Percentiles rank a stretch among this genome's conserved stretches.
Evolutionary conservation across 139 green algal species (phyloP).

Genomic region (Parachlorella kessleri): DNA sequence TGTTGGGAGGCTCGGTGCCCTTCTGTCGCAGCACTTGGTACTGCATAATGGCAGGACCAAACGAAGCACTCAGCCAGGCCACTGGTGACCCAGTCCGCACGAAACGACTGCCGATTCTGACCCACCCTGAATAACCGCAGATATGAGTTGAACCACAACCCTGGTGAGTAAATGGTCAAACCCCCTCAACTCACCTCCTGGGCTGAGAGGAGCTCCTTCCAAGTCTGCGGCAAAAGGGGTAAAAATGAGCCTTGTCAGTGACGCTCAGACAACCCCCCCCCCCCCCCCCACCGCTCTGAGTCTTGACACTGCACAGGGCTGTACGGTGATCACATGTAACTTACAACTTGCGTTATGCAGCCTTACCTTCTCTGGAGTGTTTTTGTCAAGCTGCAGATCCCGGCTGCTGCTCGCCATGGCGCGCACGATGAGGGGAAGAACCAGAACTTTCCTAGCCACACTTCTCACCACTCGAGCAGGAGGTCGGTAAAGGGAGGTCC

Average conservation of each 20-base stretch:
- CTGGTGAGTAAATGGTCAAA: too few relatives aligned
- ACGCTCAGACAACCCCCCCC: background rate
- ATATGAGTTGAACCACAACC: too few relatives aligned
- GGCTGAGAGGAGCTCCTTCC: conserved; percentile 6
- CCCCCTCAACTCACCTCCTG: too few relatives aligned
- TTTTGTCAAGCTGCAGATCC: conserved; percentile 52
- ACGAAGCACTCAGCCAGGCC: too few relatives aligned
- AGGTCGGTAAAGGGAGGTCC: background rate
- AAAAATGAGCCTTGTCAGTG: background rate
- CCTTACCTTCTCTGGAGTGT: conserved; percentile 60
- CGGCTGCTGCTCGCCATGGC: background rate
- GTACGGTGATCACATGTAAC: background rate
- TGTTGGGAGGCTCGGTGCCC: conserved; percentile 85
- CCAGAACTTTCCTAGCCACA: background rate
- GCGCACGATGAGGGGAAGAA: background rate
- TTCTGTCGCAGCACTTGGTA: conserved; percentile 92
- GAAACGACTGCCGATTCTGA: too few relatives aligned
- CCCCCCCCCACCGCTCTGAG: background rate
- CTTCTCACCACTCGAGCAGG: background rate
- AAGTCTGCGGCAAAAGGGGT: conserved; percentile 12
- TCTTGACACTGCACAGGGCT: background rate
- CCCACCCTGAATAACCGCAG: too few relatives aligned
- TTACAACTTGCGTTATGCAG: conserved; percentile 34
- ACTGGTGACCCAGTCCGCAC: too few relatives aligned
- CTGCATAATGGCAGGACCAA: too few relatives aligned